phyloP scores from a whole-genome alignment of 2,329 filamentous ascomycete genomes.

The Diplodia intermedia region DNA sequence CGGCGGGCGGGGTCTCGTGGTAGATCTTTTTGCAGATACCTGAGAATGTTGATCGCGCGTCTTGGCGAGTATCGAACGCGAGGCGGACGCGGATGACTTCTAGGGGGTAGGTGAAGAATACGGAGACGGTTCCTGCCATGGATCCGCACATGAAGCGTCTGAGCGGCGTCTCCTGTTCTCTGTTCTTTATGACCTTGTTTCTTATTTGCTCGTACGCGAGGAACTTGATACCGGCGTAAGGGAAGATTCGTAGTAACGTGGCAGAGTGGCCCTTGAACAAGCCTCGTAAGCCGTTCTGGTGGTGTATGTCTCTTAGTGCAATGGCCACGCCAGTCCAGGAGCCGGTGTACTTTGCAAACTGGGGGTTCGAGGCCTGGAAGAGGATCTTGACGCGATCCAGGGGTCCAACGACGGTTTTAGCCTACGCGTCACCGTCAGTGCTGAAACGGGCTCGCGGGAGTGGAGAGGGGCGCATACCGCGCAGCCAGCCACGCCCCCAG shows the following conservation, averaged over 20 bases:
- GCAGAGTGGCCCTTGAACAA: constrained; percentile 94
- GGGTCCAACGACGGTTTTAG: constrained; percentile 92
- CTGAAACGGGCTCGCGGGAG: background rate
- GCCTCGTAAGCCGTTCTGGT: constrained; percentile 73
- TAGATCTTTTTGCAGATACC: constrained; percentile 88
- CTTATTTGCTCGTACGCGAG: constrained; percentile 97
- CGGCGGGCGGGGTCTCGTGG: constrained; percentile 63
- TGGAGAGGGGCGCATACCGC: constrained; percentile 66
- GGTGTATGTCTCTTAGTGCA: constrained; percentile 85
- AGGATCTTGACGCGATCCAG: constrained; percentile 98
- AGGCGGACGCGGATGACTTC: constrained; percentile 92
- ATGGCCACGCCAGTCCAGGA: constrained; percentile 84
- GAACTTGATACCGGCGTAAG: constrained; percentile 97
- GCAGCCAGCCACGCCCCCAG: constrained; percentile 89
- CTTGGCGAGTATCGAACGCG: constrained; percentile 88
- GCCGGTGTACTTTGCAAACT: constrained; percentile 90
- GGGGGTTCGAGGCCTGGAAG: constrained; percentile 93
- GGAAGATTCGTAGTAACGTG: constrained; percentile 91
- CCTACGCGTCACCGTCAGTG: constrained; percentile 59
- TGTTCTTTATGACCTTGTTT: constrained; percentile 73
- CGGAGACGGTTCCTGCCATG: constrained; percentile 82
- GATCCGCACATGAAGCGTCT: constrained; percentile 77
- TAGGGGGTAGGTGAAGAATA: constrained; percentile 95
- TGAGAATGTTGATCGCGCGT: constrained; percentile 72
- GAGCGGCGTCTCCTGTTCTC: constrained; percentile 77